phyloP scores from a whole-genome alignment of 2,329 filamentous ascomycete genomes.

The Aspergillus piperis region DNA sequence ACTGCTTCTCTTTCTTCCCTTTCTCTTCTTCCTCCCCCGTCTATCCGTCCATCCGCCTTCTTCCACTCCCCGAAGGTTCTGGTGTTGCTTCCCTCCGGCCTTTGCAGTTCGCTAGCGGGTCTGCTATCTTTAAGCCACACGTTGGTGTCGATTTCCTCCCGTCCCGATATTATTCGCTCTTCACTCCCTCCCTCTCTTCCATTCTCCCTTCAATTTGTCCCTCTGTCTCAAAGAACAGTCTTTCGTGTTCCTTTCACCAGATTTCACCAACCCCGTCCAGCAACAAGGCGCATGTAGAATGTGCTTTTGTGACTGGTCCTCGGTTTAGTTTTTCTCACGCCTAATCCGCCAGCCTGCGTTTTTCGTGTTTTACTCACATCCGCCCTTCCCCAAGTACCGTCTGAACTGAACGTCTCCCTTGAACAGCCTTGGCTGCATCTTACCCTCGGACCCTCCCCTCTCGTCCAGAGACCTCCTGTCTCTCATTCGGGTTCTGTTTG shows the following conservation, averaged over 20 bases:
- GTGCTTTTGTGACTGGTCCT: slow-evolving; percentile 14
- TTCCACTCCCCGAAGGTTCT: background rate
- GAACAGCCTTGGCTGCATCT: slow-evolving; percentile 16
- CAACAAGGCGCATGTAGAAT: slow-evolving; percentile 15
- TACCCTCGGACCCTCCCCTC: slow-evolving; percentile 10
- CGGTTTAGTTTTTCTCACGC: slow-evolving; percentile 19
- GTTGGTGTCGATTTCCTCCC: slow-evolving; percentile 28
- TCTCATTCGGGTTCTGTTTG: slow-evolving; percentile 2
- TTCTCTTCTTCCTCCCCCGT: background rate
- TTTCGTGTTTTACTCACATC: slow-evolving; percentile 5
- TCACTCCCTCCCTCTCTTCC: slow-evolving; percentile 13
- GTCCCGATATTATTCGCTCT: slow-evolving; percentile 19
- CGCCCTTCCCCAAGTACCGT: slow-evolving; percentile 10
- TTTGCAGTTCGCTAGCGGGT: slow-evolving; percentile 27
- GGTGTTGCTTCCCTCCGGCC: slow-evolving; percentile 9
- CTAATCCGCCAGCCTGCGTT: background rate
- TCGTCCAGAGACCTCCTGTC: slow-evolving; percentile 2
- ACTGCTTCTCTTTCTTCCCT: slow-evolving; percentile 1
- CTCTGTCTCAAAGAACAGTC: background rate
- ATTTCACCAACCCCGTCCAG: background rate
- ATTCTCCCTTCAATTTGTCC: slow-evolving; percentile 8
- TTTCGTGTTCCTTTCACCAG: background rate
- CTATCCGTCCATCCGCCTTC: slow-evolving; percentile 8
- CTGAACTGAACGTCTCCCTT: slow-evolving; percentile 5
- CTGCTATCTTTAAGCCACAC: slow-evolving; percentile 28